These are phyloP conservation scores for Cladophialophora psammophila DNA, from an alignment of 2,329 filamentous ascomycete species.

Conservation along the genomic window DNA sequence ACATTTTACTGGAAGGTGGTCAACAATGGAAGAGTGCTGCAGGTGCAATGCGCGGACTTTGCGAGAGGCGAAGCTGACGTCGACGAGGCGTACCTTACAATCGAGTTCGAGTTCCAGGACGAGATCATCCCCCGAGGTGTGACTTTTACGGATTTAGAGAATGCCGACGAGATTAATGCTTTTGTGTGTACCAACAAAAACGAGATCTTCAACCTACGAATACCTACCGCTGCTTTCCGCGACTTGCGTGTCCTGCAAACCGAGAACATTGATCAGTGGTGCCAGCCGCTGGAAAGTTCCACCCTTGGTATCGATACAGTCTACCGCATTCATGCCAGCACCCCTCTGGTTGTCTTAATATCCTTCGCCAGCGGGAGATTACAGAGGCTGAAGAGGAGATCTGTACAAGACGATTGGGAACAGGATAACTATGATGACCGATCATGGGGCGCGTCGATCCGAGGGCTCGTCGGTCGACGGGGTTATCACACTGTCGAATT, in stretches of 20 bases:
- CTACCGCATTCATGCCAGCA: conserved; percentile 80
- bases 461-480: conserved; percentile 55
- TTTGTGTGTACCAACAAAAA: conserved; percentile 82
- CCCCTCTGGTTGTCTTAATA: conserved; percentile 75
- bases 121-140: conserved; percentile 79
- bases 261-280: conserved; percentile 78
- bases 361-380: conserved; percentile 62
- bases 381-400: conserved; percentile 72
- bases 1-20: conserved; percentile 91
- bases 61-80: conserved; percentile 69
- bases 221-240: conserved; percentile 82
- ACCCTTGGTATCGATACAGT: conserved; percentile 74
- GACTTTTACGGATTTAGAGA: conserved; percentile 78
- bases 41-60: conserved; percentile 83
- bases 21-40: conserved; percentile 78
- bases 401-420: conserved; percentile 58
- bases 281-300: conserved; percentile 67
- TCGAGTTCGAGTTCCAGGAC: conserved; percentile 79
- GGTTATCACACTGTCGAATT: conserved; percentile 53
- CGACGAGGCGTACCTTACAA: conserved; percentile 73
- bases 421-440: conserved; percentile 58
- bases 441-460: conserved; percentile 57
- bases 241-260: conserved; percentile 70
- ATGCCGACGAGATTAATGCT: conserved; percentile 77
- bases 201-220: conserved; percentile 81